Base-by-base conservation (phyloP, 202 grass and related monocot species). In the Saccharum hybrid region DNA sequence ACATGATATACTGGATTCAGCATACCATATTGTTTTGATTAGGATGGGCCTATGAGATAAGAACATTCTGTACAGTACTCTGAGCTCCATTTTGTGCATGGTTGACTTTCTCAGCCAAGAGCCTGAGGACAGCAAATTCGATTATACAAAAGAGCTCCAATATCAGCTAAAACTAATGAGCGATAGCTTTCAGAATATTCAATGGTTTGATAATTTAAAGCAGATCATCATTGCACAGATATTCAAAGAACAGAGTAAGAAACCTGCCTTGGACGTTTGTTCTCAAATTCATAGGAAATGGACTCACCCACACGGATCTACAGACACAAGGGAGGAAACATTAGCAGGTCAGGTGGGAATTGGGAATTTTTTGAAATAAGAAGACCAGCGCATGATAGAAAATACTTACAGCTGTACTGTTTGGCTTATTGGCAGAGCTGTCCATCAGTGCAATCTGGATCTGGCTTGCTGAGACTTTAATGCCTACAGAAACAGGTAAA, bases 221-320 rank as follows among this genome's bases (percentile, higher is more conserved):
- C 64, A 57, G 46, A 59, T 59, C 21, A 81, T 57, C 10, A 11
- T 39, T 81, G 8, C 65, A 59, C 34, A 40, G 49, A 39, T 81
- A 22, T 70, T 60, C 14, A 81, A 37, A 26, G 18, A 80, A 80
- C 48, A 70, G 66, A 70, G 78, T 31, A 60, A 61, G 21, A 51
- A 51, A 51, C 78, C 38, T 81, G 66, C 78, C 78, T 71, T 81
- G 51, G 51, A 28, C 78, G 49, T 81, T 81, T 81, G 49, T 60
- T 81, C 26, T 71, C 66, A 71, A 49, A 9, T 71, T 42, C 37
- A 23, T 40, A n/a, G 51, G 51, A 81, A 71, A 41, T 9, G 12
- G 36, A 14, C 66, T 43, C 66, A 40, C 21, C 13, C 21, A 41
- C 49, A 46, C 23, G 31, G 79, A 45, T 62, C 79, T 81, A 71